These are phyloP conservation scores for Casaregolazyma suthepensis DNA, from an alignment of 1,139 yeast genomes.

Conservation along the genomic window DNA sequence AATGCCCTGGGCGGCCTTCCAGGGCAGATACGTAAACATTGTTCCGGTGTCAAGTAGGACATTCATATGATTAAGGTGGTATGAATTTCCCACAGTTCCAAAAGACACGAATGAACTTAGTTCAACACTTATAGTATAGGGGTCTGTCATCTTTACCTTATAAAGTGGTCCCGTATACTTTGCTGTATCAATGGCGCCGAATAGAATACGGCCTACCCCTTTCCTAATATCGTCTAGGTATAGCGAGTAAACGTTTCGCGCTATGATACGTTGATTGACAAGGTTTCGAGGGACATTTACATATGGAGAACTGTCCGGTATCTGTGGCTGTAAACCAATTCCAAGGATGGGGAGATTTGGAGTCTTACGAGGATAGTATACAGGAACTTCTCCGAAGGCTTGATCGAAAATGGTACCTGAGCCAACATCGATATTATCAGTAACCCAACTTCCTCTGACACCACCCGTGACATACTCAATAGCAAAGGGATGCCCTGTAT, in stretches of 20 bases:
- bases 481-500: conserved; percentile 17
- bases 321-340: conserved; percentile 10
- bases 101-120: background rate
- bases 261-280: background rate
- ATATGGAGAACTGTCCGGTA: conserved; percentile 12
- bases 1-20: conserved; percentile 11
- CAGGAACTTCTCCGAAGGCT: conserved; percentile 5
- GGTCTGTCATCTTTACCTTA: conserved; percentile 23
- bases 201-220: conserved; percentile 43
- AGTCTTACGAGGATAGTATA: conserved; percentile 8
- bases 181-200: conserved; percentile 54
- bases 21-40: conserved; percentile 19
- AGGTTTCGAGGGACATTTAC: conserved; percentile 16
- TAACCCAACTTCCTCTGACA: conserved; percentile 41
- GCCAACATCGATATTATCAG: conserved; percentile 33
- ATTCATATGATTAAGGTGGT: background rate
- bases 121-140: conserved; percentile 9
- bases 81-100: background rate
- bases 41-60: background rate
- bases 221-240: conserved; percentile 28
- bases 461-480: conserved; percentile 26
- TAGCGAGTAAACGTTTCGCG: background rate
- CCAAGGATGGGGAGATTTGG: background rate
- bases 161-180: conserved; percentile 44
- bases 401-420: conserved; percentile 3